These are phyloP conservation scores for Lactarius indigo DNA, from an alignment of 768 basidiomycete species.

Conservation along the genomic window DNA sequence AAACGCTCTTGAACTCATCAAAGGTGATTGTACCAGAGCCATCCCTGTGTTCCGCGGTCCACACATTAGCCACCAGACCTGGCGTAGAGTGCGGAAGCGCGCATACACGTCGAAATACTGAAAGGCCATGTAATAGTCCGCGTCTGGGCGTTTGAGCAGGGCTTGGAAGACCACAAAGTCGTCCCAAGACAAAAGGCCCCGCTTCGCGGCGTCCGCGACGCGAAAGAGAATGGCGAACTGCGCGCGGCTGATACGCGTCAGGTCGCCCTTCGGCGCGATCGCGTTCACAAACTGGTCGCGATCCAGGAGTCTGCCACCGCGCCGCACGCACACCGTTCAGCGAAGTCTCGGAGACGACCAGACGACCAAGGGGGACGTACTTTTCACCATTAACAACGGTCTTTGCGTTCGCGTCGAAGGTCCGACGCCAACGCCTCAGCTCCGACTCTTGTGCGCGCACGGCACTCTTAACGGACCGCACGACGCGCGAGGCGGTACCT, in stretches of 20 bases:
- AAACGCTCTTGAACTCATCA: conserved; percentile 92
- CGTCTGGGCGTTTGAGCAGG: conserved; percentile 87
- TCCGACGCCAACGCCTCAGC: conserved; percentile 82
- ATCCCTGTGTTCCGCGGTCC: conserved; percentile 49
- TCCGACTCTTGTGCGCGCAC: conserved; percentile 77
- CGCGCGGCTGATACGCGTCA: conserved; percentile 78
- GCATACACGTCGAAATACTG: conserved; percentile 87
- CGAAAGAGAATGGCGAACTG: conserved; percentile 90
- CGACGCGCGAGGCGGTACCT: conserved; percentile 38
- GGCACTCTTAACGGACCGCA: conserved; percentile 64
- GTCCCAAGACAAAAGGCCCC: conserved; percentile 85
- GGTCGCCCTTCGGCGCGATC: conserved; percentile 83
- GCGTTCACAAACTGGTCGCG: conserved; percentile 90
- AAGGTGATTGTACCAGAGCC: conserved; percentile 89
- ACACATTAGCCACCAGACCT: not conserved
- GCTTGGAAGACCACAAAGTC: conserved; percentile 97
- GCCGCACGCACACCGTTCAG: not conserved
- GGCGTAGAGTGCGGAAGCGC: conserved; percentile 4
- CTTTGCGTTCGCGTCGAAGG: conserved; percentile 82
- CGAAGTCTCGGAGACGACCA: not conserved
- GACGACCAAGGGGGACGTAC: conserved; percentile 43
- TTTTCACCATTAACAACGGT: conserved; percentile 70
- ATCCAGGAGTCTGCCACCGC: conserved; percentile 70
- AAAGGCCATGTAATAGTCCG: conserved; percentile 96
- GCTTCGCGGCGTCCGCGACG: conserved; percentile 75